phyloP scores from a whole-genome alignment of 495 filamentous ascomycete species.

The Poronia punctata region DNA sequence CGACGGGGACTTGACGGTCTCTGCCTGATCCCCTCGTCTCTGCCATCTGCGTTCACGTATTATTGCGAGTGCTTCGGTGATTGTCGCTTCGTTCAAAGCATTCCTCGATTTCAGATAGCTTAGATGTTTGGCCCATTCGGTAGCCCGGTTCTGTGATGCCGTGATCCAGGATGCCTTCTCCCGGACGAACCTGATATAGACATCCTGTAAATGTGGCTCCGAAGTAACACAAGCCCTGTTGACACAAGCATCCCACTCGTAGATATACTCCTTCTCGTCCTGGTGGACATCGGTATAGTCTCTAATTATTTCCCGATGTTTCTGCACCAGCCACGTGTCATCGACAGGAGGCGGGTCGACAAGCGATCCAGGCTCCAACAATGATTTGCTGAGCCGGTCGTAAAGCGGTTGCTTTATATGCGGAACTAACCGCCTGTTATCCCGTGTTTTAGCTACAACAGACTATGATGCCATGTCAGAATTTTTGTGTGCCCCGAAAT shows the following conservation, averaged over 20 bases:
- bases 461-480: constrained; percentile 11
- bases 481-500: neutral
- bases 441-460: constrained; percentile 14
- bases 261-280: constrained; percentile 46
- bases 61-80: constrained; percentile 28
- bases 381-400: constrained; percentile 42
- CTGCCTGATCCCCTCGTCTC: constrained; percentile 15
- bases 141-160: constrained; percentile 26
- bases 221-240: constrained; percentile 38
- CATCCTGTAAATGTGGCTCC: constrained; percentile 37
- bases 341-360: constrained; percentile 36
- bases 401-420: constrained; percentile 43
- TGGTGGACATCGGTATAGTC: constrained; percentile 44
- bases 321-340: constrained; percentile 44
- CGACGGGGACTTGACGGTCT: constrained; percentile 14
- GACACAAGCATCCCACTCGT: constrained; percentile 45
- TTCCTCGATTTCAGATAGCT: constrained; percentile 37
- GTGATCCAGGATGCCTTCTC: constrained; percentile 39
- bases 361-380: constrained; percentile 37
- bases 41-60: constrained; percentile 29
- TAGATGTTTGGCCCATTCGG: constrained; percentile 41
- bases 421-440: constrained; percentile 34
- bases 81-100: constrained; percentile 27
- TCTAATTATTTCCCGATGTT: constrained; percentile 43
- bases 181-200: constrained; percentile 37